Evolutionary conservation across 1,284 basidiomycete species (phyloP).

Genomic region (Puccinia horiana): DNA sequence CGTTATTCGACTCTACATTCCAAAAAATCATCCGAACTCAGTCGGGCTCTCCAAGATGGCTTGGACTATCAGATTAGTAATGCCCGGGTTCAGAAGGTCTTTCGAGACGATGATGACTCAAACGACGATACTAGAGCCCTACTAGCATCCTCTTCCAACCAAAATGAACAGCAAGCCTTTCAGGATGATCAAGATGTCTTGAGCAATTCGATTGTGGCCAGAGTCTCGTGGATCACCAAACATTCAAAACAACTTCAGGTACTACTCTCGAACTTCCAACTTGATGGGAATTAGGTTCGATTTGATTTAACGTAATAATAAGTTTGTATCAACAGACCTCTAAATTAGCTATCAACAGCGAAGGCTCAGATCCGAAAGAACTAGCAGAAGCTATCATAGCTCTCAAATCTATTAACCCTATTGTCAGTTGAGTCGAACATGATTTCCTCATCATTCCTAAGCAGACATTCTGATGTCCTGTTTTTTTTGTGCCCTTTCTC

Average conservation of each 20-base stretch:
- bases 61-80: not conserved
- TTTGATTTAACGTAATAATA: not conserved
- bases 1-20: not conserved
- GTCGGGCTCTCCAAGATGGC: not conserved
- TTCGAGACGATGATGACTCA: not conserved
- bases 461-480: not conserved
- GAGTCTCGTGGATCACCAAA: constrained; percentile 21
- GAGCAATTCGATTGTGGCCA: constrained; percentile 24
- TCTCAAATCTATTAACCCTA: constrained; percentile 37
- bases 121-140: not conserved
- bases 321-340: not conserved
- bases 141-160: not conserved
- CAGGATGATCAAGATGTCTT: not conserved
- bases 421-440: constrained; percentile 9
- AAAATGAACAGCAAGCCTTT: not conserved
- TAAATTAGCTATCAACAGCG: not conserved
- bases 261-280: not conserved
- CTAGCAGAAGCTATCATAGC: constrained; percentile 18
- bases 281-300: not conserved
- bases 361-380: not conserved
- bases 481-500: not conserved
- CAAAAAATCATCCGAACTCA: not conserved
- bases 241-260: constrained; percentile 33
- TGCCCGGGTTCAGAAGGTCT: not conserved
- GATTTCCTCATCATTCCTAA: not conserved